Evolutionary conservation across 139 green algal species (phyloP), one percentile per base, ranked within the genome.

Genomic region (Dunaliella primolecta): DNA sequence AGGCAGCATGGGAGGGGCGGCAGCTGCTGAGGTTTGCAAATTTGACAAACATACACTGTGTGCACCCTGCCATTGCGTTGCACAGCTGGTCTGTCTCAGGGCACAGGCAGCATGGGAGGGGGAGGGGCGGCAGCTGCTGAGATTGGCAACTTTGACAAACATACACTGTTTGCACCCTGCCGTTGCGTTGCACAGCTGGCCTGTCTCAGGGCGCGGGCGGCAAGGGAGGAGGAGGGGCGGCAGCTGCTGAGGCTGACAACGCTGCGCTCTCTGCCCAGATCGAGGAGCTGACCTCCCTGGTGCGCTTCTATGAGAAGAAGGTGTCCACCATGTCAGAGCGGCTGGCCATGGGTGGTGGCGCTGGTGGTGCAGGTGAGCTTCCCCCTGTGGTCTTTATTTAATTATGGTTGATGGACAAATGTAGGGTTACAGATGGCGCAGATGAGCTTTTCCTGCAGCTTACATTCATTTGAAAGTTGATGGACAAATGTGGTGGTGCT

Each of bases 261-360:
- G 83, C 36, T 11, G 79, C 80, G 2, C 86, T 87, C 57, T 80
- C 91, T 76, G 71, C 57, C 1, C 86, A 88, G 72, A 85, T 93
- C 46, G 76, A 84, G 23, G 87, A 93, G 87, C 84, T 93, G 72
- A 83, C 81, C 36, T 83, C 85, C 36, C 83, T 91, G 34, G 86
- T 93, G 25, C 86, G 81, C 29, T 91, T 91, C 34, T 93, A 91
- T 31, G 88, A 93, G 85, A 78, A 86, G 75, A 89, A 88, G 80
- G 83, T 91, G 2, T 21, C 80, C 31, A 82, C 72, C 0, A 80
- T 88, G n/a, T 80, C 84, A 1, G 84, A 88, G 84, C 80, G 83
- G 78, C 46, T 64, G 46, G 46, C 46, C 46, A 64, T 64, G 46
- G 46, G 46, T 64, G 46, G 46, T 64, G 46, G 7, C 15, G 46